Evolutionary conservation across 441 rosid genomes (phyloP).

Genomic region (Flueggea neowawraea): DNA sequence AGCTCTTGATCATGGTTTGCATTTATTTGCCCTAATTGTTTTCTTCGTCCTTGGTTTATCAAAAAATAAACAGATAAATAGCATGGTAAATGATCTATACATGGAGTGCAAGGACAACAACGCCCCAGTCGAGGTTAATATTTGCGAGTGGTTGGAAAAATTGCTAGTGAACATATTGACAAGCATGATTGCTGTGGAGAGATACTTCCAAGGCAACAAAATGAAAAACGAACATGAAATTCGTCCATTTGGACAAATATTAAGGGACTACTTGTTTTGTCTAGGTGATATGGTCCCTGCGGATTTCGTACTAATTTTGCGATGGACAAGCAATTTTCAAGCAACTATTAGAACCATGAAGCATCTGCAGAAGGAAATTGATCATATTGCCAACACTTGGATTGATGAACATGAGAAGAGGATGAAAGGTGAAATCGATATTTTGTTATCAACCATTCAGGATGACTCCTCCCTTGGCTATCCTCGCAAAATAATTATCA

Average conservation of each 20-base stretch:
- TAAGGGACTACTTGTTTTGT: neutral
- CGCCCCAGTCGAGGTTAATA: neutral
- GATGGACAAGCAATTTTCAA: neutral
- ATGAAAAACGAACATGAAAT: neutral
- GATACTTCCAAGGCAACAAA: neutral
- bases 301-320: conserved; percentile 1
- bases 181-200: conserved; percentile 6
- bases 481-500: conserved; percentile 11
- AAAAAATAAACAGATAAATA: too few relatives aligned
- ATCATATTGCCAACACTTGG: neutral
- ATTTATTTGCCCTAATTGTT: too few relatives aligned
- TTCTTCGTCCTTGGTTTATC: too few relatives aligned
- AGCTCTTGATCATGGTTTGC: too few relatives aligned
- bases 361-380: neutral
- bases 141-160: conserved; percentile 3
- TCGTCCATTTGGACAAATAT: neutral
- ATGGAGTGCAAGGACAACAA: neutral
- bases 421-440: conserved; percentile 6
- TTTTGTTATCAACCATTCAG: conserved; percentile 14
- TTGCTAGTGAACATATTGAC: conserved; percentile 5
- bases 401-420: conserved; percentile 7
- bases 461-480: conserved; percentile 13
- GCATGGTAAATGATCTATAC: neutral
- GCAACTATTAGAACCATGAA: conserved; percentile 2
- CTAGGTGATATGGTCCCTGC: neutral